phyloP scores from a whole-genome alignment of 2,329 filamentous ascomycete species.

The Fusarium sp. region DNA sequence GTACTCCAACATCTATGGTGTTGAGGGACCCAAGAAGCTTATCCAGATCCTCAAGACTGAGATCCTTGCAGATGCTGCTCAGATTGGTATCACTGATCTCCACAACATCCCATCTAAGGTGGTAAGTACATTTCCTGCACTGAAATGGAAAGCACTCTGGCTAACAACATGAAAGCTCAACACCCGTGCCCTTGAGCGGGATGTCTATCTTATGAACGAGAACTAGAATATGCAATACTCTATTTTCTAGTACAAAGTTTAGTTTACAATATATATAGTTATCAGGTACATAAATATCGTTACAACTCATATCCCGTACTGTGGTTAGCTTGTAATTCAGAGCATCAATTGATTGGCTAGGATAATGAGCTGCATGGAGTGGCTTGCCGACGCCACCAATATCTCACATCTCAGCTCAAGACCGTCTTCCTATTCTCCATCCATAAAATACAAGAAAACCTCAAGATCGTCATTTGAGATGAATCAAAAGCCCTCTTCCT shows the following conservation, averaged over 20 bases:
- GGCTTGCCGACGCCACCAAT: background rate
- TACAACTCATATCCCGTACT: background rate
- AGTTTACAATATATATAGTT: background rate
- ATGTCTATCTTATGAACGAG: conserved; percentile 44
- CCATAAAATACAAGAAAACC: background rate
- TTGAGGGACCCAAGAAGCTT: conserved; percentile 60
- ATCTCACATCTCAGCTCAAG: background rate
- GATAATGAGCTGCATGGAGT: background rate
- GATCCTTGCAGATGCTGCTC: conserved; percentile 54
- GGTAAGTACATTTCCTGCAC: conserved; percentile 17
- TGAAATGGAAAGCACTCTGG: accelerated
- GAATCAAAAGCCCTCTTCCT: too few species aligned
- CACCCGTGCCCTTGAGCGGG: conserved; percentile 45
- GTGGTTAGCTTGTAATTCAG: background rate
- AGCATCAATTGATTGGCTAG: background rate
- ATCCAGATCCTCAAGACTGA: conserved; percentile 64
- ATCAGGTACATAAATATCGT: background rate
- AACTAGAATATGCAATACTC: conserved; percentile 12
- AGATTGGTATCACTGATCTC: conserved; percentile 51
- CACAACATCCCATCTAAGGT: conserved; percentile 43
- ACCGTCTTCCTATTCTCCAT: background rate
- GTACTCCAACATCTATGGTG: conserved; percentile 65
- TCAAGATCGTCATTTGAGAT: background rate
- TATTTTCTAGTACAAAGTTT: background rate
- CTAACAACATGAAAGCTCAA: conserved; percentile 39